Evolutionary conservation across 1,284 basidiomycete genomes (phyloP), one percentile per base, ranked within the genome.

Genomic region (Cryptococcus maquisensis): DNA sequence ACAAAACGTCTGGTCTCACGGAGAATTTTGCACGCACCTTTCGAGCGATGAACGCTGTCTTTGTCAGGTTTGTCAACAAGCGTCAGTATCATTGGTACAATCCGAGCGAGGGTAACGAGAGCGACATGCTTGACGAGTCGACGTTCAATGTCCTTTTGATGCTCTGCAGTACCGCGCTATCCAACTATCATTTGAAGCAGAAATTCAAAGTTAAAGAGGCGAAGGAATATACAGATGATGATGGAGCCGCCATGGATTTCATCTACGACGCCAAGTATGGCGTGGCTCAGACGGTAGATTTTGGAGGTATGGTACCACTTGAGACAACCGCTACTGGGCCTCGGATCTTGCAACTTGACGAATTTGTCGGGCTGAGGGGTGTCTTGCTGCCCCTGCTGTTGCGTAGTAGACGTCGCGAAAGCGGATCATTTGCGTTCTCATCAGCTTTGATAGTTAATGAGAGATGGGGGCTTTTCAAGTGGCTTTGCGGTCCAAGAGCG

Each of bases 31-130:
- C 42, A 3, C 15, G 23, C 15, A 10, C 45, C 7, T 54, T 41
- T 36, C 36, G 56, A 38, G 26, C 24, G 7, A 28, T 44, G 10
- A 28, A 37, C 21, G 49, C 37, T 23, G 35, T 26, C 13, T 44
- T 38, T 13, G 39, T 57, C 16, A 24, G 56, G 28, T 54, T 57
- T 32, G 45, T 50, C 18, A 54, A 57, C 38, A 47, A 51, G 42
- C 48, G 45, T 13, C 56, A 52, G 16, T 57, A 37, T 35, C 51
- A 57, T 43, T 57, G 56, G 56, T 54, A 50, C 41, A 36, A 44
- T 8, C 10, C 28, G 28, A 37, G 38, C 13, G 20, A 49, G 4
- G 21, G 21, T 15, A 20, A 12, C 24, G 26, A 16, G 2, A 36
- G 46, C 28, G 38, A 51, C 9, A 24, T 38, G 35, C 51, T 57